Evolutionary conservation across 352 stramenopile genomes (phyloP).

Genomic region (Phytophthora podocarpi): DNA sequence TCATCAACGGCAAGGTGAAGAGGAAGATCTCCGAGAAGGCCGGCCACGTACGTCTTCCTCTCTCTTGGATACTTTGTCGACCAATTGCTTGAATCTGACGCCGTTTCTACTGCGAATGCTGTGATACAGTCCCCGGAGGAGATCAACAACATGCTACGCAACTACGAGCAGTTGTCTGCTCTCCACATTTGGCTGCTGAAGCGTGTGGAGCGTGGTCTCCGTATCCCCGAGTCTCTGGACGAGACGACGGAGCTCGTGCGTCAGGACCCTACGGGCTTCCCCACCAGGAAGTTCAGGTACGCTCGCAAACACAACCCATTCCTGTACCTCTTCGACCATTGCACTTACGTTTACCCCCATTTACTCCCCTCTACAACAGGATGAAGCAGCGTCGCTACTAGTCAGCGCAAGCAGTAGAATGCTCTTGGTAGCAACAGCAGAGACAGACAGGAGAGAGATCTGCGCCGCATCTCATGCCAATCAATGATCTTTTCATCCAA

Average conservation of each 20-base stretch:
- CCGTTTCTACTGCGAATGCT: background rate
- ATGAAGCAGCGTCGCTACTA: conserved; percentile 79
- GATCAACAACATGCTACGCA: conserved; percentile 87
- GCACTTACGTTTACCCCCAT: conserved; percentile 13
- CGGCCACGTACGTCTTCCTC: conserved; percentile 60
- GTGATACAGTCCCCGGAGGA: conserved; percentile 66
- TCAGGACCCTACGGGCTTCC: conserved; percentile 85
- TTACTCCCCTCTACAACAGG: conserved; percentile 26
- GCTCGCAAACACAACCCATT: too few relatives aligned
- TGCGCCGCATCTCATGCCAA: conserved; percentile 7
- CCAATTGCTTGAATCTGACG: too few relatives aligned
- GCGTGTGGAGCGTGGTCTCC: conserved; percentile 76
- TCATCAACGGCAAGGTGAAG: conserved; percentile 88
- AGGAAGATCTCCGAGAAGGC: conserved; percentile 82
- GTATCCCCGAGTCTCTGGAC: conserved; percentile 74
- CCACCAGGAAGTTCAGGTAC: conserved; percentile 85
- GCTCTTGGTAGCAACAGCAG: background rate
- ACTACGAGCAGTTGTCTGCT: conserved; percentile 82
- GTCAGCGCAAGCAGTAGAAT: conserved; percentile 14
- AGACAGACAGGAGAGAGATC: too few relatives aligned
- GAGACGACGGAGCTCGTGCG: conserved; percentile 84
- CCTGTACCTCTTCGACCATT: background rate
- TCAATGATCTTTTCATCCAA: conserved; percentile 26
- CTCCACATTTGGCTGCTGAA: conserved; percentile 82
- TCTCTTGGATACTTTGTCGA: too few relatives aligned